These are phyloP conservation scores for Rhododendron ferrugineum DNA, from an alignment of 148 eudicot genomes.

Conservation along the genomic window DNA sequence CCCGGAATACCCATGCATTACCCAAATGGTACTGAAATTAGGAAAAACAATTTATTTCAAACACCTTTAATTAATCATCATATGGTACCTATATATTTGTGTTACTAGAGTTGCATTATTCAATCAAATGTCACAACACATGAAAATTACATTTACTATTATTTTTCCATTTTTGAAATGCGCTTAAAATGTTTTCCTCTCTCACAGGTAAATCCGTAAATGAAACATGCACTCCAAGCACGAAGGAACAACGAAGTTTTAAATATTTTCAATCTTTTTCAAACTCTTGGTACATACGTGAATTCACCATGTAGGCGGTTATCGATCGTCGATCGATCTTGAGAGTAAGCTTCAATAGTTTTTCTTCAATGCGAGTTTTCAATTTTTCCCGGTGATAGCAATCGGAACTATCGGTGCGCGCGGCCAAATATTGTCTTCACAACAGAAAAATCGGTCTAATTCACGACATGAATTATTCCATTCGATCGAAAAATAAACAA, in stretches of 20 bases:
- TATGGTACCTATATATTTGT: neutral
- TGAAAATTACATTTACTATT: neutral
- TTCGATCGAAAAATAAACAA: no score
- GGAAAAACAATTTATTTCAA: slow-evolving; percentile 4
- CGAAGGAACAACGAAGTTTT: neutral
- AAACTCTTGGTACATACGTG: neutral
- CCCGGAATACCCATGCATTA: no score
- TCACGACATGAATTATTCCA: no score
- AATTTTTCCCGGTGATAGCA: no score
- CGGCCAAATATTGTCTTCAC: no score
- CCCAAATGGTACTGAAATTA: neutral
- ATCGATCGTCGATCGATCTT: no score
- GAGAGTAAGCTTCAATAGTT: no score
- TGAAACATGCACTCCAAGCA: neutral
- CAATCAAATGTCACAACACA: neutral
- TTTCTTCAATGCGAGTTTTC: no score
- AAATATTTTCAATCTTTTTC: neutral
- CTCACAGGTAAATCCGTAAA: neutral
- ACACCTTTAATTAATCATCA: neutral
- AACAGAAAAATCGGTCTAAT: no score
- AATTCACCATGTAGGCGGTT: no score
- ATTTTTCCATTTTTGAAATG: neutral
- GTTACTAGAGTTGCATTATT: neutral
- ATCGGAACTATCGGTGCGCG: no score
- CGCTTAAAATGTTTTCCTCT: neutral